Evolutionary conservation across 345 rosid species (phyloP).

Genomic region (Trapa incisa): DNA sequence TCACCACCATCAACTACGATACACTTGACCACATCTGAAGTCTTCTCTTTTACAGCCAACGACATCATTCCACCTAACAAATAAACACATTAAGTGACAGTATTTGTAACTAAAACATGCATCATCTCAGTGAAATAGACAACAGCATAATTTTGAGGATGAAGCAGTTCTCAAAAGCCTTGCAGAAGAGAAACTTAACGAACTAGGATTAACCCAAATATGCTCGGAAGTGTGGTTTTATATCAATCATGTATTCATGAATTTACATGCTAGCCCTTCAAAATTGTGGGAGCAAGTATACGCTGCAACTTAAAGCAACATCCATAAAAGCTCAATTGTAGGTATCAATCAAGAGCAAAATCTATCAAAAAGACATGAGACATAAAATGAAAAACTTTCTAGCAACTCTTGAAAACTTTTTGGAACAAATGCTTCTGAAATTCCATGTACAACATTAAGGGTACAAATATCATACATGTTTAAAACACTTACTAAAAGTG

Average conservation of each 20-base stretch:
- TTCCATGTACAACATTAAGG: not conserved
- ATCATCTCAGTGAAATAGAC: not conserved
- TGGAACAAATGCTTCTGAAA: not conserved
- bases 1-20: slow-evolving; percentile 84
- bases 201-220: not conserved
- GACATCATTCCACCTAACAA: slow-evolving; percentile 97
- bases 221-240: not conserved
- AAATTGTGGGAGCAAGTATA: not conserved
- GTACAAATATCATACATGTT: not conserved
- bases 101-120: not conserved
- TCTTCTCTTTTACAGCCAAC: slow-evolving; percentile 70
- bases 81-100: not conserved
- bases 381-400: not conserved
- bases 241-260: not conserved
- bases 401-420: not conserved
- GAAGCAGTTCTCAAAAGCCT: not conserved
- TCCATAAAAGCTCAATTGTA: not conserved
- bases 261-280: not conserved
- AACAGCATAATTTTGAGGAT: not conserved
- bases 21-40: slow-evolving; percentile 59
- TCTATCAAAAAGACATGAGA: not conserved
- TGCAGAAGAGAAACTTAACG: not conserved
- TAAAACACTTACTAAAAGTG: not conserved
- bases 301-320: not conserved
- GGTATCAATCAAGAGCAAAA: not conserved